Percentiles rank a stretch among this genome's conserved stretches.
phyloP scores from a whole-genome alignment of 1,284 basidiomycete species.

The Vanrija pseudolonga region DNA sequence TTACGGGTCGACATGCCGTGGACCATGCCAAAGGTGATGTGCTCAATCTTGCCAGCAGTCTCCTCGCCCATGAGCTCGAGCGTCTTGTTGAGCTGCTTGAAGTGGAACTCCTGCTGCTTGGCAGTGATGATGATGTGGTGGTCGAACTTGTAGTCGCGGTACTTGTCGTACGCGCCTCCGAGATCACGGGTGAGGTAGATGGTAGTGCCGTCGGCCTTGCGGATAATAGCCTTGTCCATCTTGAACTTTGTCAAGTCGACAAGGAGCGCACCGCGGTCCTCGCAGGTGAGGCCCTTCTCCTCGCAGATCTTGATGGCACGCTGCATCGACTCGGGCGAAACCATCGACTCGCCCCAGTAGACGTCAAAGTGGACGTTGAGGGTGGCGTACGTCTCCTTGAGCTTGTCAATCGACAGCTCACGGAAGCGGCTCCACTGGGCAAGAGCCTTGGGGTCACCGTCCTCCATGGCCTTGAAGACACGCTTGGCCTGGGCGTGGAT shows the following conservation, averaged over 20 bases:
- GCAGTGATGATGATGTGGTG: conserved; percentile 98
- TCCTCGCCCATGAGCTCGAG: conserved; percentile 84
- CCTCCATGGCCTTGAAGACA: conserved; percentile 97
- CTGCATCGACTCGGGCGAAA: conserved; percentile 73
- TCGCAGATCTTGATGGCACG: conserved; percentile 57
- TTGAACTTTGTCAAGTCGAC: conserved; percentile 84
- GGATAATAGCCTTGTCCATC: conserved; percentile 82
- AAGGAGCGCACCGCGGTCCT: conserved; percentile 67
- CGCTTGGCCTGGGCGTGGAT: conserved; percentile 78
- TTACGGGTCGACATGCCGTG: conserved; percentile 96
- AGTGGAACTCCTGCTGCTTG: conserved; percentile 91
- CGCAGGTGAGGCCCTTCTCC: conserved; percentile 56
- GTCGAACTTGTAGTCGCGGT: conserved; percentile 89
- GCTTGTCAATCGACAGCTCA: conserved; percentile 85
- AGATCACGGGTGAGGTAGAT: conserved; percentile 99
- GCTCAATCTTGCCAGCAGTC: conserved; percentile 77
- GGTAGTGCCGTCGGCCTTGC: conserved; percentile 92
- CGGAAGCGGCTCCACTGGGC: conserved; percentile 91
- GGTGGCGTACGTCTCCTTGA: conserved; percentile 82
- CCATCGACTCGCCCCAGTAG: conserved; percentile 90
- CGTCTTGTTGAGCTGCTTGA: conserved; percentile 92
- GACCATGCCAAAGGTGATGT: conserved; percentile 87
- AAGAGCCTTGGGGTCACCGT: conserved; percentile 76
- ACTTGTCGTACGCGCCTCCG: conserved; percentile 87
- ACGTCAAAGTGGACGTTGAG: conserved; percentile 91